A percentile compares a stretch with the other conserved stretches of the same genome.
These are phyloP conservation scores for Aspergillus panamensis DNA, from an alignment of 495 filamentous ascomycete species.

Conservation along the genomic window DNA sequence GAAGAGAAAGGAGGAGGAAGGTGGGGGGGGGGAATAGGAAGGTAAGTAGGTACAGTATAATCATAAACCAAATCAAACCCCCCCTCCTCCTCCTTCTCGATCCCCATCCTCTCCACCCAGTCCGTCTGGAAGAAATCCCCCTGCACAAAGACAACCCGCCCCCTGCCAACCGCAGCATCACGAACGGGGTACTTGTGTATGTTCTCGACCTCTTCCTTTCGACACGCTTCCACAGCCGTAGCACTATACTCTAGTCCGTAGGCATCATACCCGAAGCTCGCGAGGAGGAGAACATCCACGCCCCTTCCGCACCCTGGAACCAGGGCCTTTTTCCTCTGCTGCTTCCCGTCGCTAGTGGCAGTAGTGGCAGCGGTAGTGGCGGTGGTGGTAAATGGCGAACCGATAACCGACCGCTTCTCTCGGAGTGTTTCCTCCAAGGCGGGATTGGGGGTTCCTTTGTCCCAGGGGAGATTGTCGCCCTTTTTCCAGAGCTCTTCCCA, in stretches of 20 bases:
- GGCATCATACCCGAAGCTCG: slow-evolving; percentile 59
- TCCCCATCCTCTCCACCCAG: slow-evolving; percentile 44
- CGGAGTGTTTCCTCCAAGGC: slow-evolving; percentile 56
- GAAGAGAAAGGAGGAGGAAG: background rate
- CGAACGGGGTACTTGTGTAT: slow-evolving; percentile 38
- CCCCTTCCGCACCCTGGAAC: slow-evolving; percentile 67
- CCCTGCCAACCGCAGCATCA: slow-evolving; percentile 38
- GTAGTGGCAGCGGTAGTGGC: background rate
- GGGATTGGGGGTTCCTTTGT: slow-evolving; percentile 54
- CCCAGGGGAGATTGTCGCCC: slow-evolving; percentile 49
- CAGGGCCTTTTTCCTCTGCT: slow-evolving; percentile 39
- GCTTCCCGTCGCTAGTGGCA: background rate
- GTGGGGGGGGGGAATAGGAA: too few relatives aligned
- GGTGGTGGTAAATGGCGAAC: slow-evolving; percentile 17
- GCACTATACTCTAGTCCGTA: slow-evolving; percentile 60
- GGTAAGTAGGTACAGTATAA: slow-evolving; percentile 59
- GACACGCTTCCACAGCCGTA: slow-evolving; percentile 47
- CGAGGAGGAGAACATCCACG: slow-evolving; percentile 61
- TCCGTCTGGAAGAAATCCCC: slow-evolving; percentile 65
- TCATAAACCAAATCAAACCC: slow-evolving; percentile 71
- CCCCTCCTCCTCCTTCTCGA: slow-evolving; percentile 12
- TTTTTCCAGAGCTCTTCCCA: slow-evolving; percentile 15
- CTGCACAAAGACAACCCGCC: slow-evolving; percentile 48
- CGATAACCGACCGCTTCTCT: slow-evolving; percentile 36
- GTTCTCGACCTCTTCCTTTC: slow-evolving; percentile 33